Base-by-base conservation (phyloP, 805 yeast species). In the Metschnikowia hibisci region DNA sequence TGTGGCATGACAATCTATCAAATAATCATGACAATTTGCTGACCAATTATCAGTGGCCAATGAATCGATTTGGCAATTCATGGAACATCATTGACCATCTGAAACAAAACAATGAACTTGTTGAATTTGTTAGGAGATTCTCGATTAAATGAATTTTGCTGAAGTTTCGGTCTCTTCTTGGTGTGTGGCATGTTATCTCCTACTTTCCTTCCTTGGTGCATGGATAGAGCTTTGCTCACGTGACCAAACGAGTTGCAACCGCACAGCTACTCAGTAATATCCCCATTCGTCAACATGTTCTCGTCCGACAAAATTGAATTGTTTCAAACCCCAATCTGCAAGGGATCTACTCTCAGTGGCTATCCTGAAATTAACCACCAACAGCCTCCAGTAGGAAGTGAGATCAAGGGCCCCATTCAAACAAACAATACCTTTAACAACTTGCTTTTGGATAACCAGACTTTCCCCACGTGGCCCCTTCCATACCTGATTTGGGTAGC, bases 401-500 rank as follows among this genome's bases (percentile, higher is more conserved):
- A 43, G 12, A 25, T 37, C 6, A 29, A 56, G 40, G 52, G 45
- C 6, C 82, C 88, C 1, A 70, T 82, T 23, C 82, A 82, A 47
- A 86, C 95, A 6, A 87, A 87, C 61, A 85, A 86, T 56, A 87
- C 86, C 56, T 87, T 81, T 59, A 82, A 84, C 29, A 87, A 87
- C 62, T 63, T 87, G 60, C 61, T 86, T 9, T 70, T 87, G 28
- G 88, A 74, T 0, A 72, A 73, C 43, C 91, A 84, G 56, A 76
- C 79, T 2, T 69, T 77, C 44, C 87, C 91, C 0, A 75, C 81
- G 0, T 87, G 90, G 89, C 79, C 91, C 0, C 88, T 84, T 52
- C 96, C 96, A 1, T 86, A 85, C 56, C 78, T 87, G 25, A 64
- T 84, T 5, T 86, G 90, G 91, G 71, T 71, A 48, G 67, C 82